A percentile compares a stretch with the other conserved stretches of the same genome.
These are phyloP conservation scores for Nitzschia sp. DNA, from an alignment of 108 stramenopile species.

Conservation along the genomic window DNA sequence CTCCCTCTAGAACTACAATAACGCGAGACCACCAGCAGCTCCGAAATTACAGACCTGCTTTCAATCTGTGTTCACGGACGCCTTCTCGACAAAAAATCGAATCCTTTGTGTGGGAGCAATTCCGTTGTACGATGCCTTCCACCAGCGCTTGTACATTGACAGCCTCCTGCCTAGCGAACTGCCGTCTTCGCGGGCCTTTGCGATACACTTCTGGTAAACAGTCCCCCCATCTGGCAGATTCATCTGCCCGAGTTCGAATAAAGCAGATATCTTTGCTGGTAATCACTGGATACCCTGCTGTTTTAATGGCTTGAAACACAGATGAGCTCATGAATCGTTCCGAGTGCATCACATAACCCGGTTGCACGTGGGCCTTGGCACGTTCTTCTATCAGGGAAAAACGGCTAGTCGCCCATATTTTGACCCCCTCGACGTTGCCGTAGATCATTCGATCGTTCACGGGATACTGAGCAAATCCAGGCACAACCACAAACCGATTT, in stretches of 20 bases:
- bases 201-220: not conserved
- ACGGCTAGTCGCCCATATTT: too few species aligned
- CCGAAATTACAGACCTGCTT: too few species aligned
- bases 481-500: conserved; percentile 3
- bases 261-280: conserved; percentile 35
- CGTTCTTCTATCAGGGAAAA: conserved; percentile 37
- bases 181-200: too few species aligned
- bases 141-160: not conserved
- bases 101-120: too few species aligned
- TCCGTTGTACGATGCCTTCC: conserved; percentile 9
- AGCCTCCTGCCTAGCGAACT: too few species aligned
- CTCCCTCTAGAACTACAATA: too few species aligned
- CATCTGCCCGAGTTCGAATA: conserved; percentile 34
- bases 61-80: too few species aligned
- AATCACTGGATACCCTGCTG: conserved; percentile 8
- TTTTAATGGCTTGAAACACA: conserved; percentile 30
- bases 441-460: too few species aligned
- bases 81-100: too few species aligned
- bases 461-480: conserved; percentile 21
- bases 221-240: conserved; percentile 9
- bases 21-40: too few species aligned
- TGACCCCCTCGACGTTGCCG: too few species aligned
- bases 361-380: not conserved
- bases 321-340: conserved; percentile 36
- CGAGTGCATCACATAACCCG: too few species aligned